A percentile compares a stretch with the other conserved stretches of the same genome.
These are phyloP conservation scores for Candida piceae DNA, from an alignment of 805 yeast species.

Conservation along the genomic window DNA sequence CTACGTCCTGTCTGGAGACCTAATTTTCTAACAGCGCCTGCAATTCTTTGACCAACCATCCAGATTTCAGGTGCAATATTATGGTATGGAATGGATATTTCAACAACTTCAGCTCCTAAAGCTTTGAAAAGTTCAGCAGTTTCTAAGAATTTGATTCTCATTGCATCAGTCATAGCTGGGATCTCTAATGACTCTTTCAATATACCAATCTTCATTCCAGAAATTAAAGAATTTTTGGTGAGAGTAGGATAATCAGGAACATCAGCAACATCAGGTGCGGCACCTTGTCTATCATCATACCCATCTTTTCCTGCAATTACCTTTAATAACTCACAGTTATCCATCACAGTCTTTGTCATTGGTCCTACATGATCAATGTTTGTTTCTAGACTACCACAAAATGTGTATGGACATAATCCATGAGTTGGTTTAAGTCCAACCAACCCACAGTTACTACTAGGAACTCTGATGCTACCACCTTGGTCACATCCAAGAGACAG, in stretches of 20 bases:
- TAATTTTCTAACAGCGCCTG: constrained; percentile 15
- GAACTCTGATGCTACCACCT: constrained; percentile 47
- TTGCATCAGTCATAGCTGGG: constrained; percentile 28
- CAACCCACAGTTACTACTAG: constrained; percentile 33
- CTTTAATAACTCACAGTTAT: constrained; percentile 28
- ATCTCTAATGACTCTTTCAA: constrained; percentile 32
- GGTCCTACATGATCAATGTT: constrained; percentile 36
- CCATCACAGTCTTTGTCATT: constrained; percentile 33
- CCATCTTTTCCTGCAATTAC: constrained; percentile 34
- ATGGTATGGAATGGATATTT: constrained; percentile 33
- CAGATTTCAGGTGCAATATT: constrained; percentile 34
- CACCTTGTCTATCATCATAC: constrained; percentile 28
- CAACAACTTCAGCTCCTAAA: constrained; percentile 32
- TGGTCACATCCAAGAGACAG: constrained; percentile 32
- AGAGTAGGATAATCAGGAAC: constrained; percentile 21
- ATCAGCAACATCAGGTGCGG: constrained; percentile 9
- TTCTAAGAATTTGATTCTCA: constrained; percentile 23
- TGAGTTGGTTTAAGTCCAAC: constrained; percentile 46
- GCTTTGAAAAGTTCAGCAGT: constrained; percentile 27
- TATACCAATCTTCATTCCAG: constrained; percentile 31
- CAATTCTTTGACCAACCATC: constrained; percentile 30
- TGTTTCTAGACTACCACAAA: constrained; percentile 31
- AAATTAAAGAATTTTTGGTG: constrained; percentile 15
- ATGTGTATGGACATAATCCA: constrained; percentile 37
- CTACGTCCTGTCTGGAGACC: constrained; percentile 21